A percentile compares a stretch with the other conserved stretches of the same genome.
phyloP scores from a whole-genome alignment of 2,329 filamentous ascomycete genomes.

The Paramyrothecium sp. region DNA sequence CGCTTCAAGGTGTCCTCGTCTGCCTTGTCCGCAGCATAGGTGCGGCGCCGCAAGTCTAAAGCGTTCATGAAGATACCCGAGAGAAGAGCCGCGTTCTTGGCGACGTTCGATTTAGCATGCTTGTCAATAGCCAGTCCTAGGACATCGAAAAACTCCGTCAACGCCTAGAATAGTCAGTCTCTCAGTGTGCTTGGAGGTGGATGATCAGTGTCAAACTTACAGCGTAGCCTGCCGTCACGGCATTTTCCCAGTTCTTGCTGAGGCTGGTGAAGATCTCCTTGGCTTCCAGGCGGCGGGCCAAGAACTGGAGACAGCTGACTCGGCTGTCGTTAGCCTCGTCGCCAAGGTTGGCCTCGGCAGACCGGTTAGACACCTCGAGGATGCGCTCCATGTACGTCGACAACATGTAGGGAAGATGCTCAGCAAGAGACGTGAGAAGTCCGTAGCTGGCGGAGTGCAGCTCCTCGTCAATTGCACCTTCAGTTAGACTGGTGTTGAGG shows the following conservation, averaged over 20 bases:
- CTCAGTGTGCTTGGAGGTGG: background rate
- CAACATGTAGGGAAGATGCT: conserved; percentile 87
- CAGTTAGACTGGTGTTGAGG: conserved; percentile 60
- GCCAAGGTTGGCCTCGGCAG: conserved; percentile 61
- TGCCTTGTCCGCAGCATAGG: conserved; percentile 45
- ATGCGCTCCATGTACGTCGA: conserved; percentile 73
- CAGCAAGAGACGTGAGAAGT: conserved; percentile 74
- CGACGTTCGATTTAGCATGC: conserved; percentile 74
- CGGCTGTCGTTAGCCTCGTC: conserved; percentile 64
- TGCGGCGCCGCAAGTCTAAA: conserved; percentile 64
- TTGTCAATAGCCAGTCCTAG: conserved; percentile 71
- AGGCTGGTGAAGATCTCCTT: conserved; percentile 74
- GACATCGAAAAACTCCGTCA: conserved; percentile 67
- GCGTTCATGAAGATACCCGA: conserved; percentile 60
- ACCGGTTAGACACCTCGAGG: conserved; percentile 69
- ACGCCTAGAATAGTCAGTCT: conserved; percentile 49
- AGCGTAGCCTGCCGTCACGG: conserved; percentile 59
- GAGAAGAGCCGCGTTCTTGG: conserved; percentile 70
- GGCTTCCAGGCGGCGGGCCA: conserved; percentile 75
- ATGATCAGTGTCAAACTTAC: conserved; percentile 45
- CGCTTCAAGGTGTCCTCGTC: conserved; percentile 37
- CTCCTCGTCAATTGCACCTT: conserved; percentile 53
- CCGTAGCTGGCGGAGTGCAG: conserved; percentile 82
- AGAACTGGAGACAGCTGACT: conserved; percentile 66
- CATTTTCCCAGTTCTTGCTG: conserved; percentile 68